Conservation (phyloP, 75 land plant species). For the Pinus tabuliformis region DNA sequence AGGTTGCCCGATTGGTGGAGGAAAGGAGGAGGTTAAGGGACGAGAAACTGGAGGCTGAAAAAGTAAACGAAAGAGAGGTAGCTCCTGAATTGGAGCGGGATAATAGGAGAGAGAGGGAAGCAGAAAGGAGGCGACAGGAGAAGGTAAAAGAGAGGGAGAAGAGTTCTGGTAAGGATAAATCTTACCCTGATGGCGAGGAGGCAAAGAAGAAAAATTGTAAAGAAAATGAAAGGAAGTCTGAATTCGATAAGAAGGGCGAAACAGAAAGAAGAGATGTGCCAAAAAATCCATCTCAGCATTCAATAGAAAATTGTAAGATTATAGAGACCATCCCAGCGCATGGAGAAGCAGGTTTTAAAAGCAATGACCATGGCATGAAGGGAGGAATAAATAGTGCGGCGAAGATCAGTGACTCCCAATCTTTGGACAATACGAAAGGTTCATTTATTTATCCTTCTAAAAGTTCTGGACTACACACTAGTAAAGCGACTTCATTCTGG, state of each 20-base stretch:
- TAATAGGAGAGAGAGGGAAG: slow-evolving; percentile 49
- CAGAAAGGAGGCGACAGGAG: slow-evolving; percentile 69
- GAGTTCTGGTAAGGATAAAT: slow-evolving; percentile 41
- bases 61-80: slow-evolving; percentile 35
- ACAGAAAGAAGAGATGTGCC: slow-evolving; percentile 31
- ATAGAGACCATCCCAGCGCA: slow-evolving; percentile 11
- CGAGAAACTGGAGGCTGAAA: slow-evolving; percentile 68
- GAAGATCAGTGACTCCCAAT: slow-evolving; percentile 27
- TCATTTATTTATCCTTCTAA: slow-evolving; percentile 50
- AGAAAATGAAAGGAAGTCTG: slow-evolving; percentile 42
- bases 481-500: slow-evolving; percentile 38
- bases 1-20: slow-evolving; percentile 71
- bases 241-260: slow-evolving; percentile 36
- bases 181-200: slow-evolving; percentile 59
- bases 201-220: slow-evolving; percentile 48
- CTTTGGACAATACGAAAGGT: slow-evolving; percentile 49
- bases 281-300: slow-evolving; percentile 8
- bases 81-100: slow-evolving; percentile 50
- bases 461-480: slow-evolving; percentile 26
- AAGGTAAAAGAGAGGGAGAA: slow-evolving; percentile 74
- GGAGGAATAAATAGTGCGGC: slow-evolving; percentile 12
- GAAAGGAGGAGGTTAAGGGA: slow-evolving; percentile 77
- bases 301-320: background rate
- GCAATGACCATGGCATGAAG: slow-evolving; percentile 16
- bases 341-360: slow-evolving; percentile 21